These are phyloP conservation scores for Toxoplasma gondii DNA, from an alignment of 169 alveolate genomes.

Conservation along the genomic window DNA sequence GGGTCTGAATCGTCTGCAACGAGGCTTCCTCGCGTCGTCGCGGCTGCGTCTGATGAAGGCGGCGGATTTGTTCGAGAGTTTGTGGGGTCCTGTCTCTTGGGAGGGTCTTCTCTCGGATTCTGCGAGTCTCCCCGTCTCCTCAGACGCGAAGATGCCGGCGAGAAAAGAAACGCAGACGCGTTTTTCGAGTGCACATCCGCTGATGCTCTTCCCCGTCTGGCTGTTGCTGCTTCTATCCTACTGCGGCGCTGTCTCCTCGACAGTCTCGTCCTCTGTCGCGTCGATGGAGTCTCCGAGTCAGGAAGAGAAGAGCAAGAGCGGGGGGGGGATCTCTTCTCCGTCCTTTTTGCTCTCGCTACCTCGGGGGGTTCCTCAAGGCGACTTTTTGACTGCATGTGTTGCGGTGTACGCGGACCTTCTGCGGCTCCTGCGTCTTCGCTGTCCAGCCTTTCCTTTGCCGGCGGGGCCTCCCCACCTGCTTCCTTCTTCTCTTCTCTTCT, in stretches of 20 bases:
- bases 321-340: not conserved
- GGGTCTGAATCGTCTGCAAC: constrained; percentile 56
- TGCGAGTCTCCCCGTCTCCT: not conserved
- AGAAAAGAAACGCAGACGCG: not conserved
- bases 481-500: constrained; percentile 36
- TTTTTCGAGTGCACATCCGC: not conserved
- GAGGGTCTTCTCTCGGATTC: not conserved
- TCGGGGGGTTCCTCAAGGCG: constrained; percentile 27
- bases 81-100: constrained; percentile 46
- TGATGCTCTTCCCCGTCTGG: constrained; percentile 42
- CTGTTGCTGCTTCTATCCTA: constrained; percentile 57
- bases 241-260: constrained; percentile 56
- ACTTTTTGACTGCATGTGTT: constrained; percentile 45
- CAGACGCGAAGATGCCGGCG: not conserved
- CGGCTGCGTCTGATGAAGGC: constrained; percentile 55
- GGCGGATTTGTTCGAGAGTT: constrained; percentile 48
- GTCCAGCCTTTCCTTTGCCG: constrained; percentile 41
- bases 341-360: not conserved
- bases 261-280: no score
- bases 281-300: not conserved
- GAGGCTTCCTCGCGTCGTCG: constrained; percentile 62
- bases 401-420: constrained; percentile 44
- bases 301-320: not conserved
- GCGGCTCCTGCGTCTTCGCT: constrained; percentile 53
- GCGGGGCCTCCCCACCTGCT: constrained; percentile 66